A percentile compares a stretch with the other conserved stretches of the same genome.
phyloP scores from a whole-genome alignment of 768 basidiomycete species.

The Symmetrospora coprosmae region DNA sequence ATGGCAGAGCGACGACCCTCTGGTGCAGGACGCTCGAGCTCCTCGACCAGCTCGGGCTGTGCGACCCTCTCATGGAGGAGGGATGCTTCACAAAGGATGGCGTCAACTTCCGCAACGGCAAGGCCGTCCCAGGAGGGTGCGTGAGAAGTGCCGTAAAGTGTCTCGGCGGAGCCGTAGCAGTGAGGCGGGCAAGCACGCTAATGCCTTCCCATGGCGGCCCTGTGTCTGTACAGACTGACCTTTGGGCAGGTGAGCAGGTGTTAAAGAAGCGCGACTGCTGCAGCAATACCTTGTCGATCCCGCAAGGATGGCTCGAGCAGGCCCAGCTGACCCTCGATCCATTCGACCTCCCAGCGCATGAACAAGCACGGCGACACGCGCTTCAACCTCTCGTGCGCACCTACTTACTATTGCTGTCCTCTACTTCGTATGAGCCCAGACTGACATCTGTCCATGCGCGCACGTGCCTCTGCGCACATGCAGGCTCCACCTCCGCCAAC shows the following conservation, averaged over 20 bases:
- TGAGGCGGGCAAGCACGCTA: no score
- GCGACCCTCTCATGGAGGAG: constrained; percentile 15
- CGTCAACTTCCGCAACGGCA: constrained; percentile 21
- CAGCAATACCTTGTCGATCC: neutral
- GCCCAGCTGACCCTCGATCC: neutral
- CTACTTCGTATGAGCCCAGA: no score
- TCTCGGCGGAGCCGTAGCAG: neutral
- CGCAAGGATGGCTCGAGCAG: neutral
- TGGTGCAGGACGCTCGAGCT: constrained; percentile 25
- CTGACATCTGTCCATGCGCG: no score
- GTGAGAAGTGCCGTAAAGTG: neutral
- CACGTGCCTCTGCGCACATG: no score
- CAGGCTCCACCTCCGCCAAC: constrained; percentile 26
- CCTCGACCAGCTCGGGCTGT: constrained; percentile 21
- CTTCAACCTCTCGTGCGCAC: constrained; percentile 20
- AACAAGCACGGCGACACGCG: constrained; percentile 25
- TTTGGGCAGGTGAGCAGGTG: neutral
- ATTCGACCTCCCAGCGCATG: constrained; percentile 21
- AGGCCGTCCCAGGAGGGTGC: constrained; percentile 12
- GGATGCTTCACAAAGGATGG: constrained; percentile 21
- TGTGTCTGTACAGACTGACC: neutral
- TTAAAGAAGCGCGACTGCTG: neutral
- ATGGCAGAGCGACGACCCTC: constrained; percentile 24
- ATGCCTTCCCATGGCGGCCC: no score
- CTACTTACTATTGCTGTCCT: no score